Percentiles rank a stretch among this genome's conserved stretches.
Evolutionary conservation across 371 early-diverging fungal genomes (phyloP).

Genomic region (Rhizopus delemar): DNA sequence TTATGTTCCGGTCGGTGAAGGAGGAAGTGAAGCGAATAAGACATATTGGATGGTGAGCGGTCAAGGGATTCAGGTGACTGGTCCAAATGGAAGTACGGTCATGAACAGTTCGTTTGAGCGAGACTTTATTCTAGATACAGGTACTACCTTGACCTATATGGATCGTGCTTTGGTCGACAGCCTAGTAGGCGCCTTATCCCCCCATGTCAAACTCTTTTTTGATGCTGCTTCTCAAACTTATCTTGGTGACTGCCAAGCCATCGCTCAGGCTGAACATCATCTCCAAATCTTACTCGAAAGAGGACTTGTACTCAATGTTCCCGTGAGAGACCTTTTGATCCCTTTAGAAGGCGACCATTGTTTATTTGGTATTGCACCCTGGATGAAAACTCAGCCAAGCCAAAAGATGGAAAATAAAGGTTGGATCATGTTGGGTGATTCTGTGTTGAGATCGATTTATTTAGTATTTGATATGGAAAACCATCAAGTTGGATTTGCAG

Average conservation of each 20-base stretch:
- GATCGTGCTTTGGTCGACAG: slow-evolving; percentile 3
- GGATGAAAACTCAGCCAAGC: slow-evolving; percentile 23
- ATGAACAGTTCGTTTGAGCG: slow-evolving; percentile 12
- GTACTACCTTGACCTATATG: slow-evolving; percentile 21
- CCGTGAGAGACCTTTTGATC: slow-evolving; percentile 29
- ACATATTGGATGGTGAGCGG: slow-evolving; percentile 19
- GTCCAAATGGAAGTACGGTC: not conserved
- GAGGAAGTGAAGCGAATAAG: not conserved
- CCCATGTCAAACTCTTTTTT: slow-evolving; percentile 24
- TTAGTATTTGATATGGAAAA: slow-evolving; percentile 50
- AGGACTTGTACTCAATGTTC: slow-evolving; percentile 12
- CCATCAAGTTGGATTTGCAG: slow-evolving; percentile 43
- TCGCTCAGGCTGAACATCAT: not conserved
- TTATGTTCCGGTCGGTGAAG: slow-evolving; percentile 32
- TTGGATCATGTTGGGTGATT: slow-evolving; percentile 45
- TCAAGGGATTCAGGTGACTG: not conserved
- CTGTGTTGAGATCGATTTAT: slow-evolving; percentile 45
- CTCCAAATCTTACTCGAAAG: slow-evolving; percentile 9
- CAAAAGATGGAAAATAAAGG: slow-evolving; percentile 24
- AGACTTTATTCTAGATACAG: slow-evolving; percentile 30
- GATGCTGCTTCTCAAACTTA: slow-evolving; percentile 36
- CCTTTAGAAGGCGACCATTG: slow-evolving; percentile 34
- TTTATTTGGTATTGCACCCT: slow-evolving; percentile 50
- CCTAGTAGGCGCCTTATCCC: slow-evolving; percentile 22
- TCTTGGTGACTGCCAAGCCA: slow-evolving; percentile 31